These are phyloP conservation scores for Phytophthora nicotianae DNA, from an alignment of 352 stramenopile species.

Conservation along the genomic window DNA sequence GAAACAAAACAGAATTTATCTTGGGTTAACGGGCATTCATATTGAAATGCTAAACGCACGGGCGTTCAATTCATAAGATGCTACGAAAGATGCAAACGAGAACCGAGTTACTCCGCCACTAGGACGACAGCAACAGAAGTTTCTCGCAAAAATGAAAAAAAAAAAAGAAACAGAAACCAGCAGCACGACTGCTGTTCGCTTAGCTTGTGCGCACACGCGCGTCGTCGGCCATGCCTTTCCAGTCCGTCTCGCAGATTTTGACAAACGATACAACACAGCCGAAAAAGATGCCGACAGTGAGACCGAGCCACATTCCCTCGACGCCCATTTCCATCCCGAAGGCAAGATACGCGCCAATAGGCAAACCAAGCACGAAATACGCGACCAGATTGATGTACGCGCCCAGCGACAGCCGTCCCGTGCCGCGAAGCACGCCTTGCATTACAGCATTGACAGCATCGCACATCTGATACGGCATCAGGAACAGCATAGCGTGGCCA, in stretches of 20 bases:
- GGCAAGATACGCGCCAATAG: conserved; percentile 63
- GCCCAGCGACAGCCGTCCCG: conserved; percentile 55
- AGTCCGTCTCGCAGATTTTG: conserved; percentile 67
- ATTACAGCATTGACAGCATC: conserved; percentile 78
- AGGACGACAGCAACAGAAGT: too few species aligned
- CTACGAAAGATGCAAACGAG: conserved; percentile 23
- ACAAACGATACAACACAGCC: conserved; percentile 59
- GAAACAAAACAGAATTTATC: neutral
- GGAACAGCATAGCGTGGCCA: conserved; percentile 54
- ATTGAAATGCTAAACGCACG: conserved; percentile 35
- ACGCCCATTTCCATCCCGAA: conserved; percentile 65
- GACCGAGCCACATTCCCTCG: conserved; percentile 75
- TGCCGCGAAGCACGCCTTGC: conserved; percentile 77
- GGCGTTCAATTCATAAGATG: conserved; percentile 38
- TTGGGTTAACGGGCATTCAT: conserved; percentile 25
- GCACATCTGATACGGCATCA: conserved; percentile 73
- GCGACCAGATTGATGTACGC: conserved; percentile 69
- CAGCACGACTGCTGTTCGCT: conserved; percentile 2
- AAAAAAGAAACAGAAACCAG: conserved; percentile 9
- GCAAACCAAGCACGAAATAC: conserved; percentile 77
- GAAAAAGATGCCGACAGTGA: conserved; percentile 61
- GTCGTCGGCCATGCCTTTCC: conserved; percentile 61
- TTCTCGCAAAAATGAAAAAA: conserved; percentile 24
- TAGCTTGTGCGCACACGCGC: conserved; percentile 57
- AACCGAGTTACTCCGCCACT: neutral